A percentile compares a stretch with the other conserved stretches of the same genome.
phyloP scores from a whole-genome alignment of 148 eudicot genomes.

The Limonium bicolor region DNA sequence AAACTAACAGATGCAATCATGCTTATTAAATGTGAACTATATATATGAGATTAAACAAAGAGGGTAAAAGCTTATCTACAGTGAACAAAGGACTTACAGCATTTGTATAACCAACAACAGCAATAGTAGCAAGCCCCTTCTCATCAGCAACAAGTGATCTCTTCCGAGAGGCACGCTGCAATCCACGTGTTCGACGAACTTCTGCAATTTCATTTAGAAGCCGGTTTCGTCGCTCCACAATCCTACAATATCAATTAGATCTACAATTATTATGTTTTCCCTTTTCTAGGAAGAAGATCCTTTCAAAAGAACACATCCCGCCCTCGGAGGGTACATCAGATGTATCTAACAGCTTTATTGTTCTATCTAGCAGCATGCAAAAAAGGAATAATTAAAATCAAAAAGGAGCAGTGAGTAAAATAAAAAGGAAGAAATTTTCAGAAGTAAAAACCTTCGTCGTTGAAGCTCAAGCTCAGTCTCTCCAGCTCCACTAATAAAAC shows the following conservation, averaged over 20 bases:
- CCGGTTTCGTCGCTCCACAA: constrained; percentile 55
- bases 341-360: too few species aligned
- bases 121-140: constrained; percentile 64
- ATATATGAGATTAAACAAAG: too few species aligned
- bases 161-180: constrained; percentile 84
- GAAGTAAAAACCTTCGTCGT: constrained; percentile 72
- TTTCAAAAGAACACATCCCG: too few species aligned
- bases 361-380: too few species aligned
- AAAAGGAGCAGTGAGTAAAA: not conserved
- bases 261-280: too few species aligned
- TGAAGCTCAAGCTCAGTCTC: constrained; percentile 98
- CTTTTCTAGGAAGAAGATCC: too few species aligned
- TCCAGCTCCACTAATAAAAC: constrained; percentile 97
- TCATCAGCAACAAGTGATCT: constrained; percentile 57
- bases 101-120: constrained; percentile 93
- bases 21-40: not conserved
- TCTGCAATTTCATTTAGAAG: constrained; percentile 68
- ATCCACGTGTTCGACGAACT: constrained; percentile 82
- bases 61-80: not conserved
- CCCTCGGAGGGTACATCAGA: too few species aligned
- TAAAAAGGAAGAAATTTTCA: not conserved
- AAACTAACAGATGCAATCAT: constrained; percentile 3
- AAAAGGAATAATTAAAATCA: not conserved
- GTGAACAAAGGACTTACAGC: constrained; percentile 40
- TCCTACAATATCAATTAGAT: constrained; percentile 27